Evolutionary conservation across 129 eudicot genomes (phyloP).

Genomic region (Lonicera japonica): DNA sequence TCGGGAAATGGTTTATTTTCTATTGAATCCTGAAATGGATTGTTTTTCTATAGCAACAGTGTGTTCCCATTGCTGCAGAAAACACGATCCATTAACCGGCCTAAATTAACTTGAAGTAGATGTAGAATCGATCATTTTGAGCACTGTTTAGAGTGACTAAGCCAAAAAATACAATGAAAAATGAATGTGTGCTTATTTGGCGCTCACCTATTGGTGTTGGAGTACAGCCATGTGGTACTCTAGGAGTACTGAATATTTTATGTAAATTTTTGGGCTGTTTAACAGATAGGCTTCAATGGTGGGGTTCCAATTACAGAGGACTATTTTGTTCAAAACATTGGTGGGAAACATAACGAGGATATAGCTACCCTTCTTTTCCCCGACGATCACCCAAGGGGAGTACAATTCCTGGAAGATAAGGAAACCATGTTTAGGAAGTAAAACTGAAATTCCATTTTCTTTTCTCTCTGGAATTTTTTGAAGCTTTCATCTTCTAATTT

Average conservation of each 20-base stretch:
- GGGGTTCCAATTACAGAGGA: conserved; percentile 85
- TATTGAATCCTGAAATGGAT: neutral
- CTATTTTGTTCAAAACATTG: conserved; percentile 55
- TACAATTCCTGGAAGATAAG: conserved; percentile 67
- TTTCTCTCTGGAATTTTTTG: neutral
- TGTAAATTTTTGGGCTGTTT: conserved; percentile 8
- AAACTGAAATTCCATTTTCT: neutral
- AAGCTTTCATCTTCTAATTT: conserved; percentile 3
- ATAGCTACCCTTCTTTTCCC: conserved; percentile 75
- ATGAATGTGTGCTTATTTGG: no score
- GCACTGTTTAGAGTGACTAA: conserved; percentile 8
- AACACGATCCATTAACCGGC: neutral
- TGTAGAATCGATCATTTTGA: neutral
- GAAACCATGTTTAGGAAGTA: conserved; percentile 85
- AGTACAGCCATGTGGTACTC: no score
- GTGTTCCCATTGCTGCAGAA: neutral
- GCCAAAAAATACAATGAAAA: no score
- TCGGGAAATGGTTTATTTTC: neutral
- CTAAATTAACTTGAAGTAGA: neutral
- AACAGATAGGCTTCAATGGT: conserved; percentile 83
- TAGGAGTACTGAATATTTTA: no score
- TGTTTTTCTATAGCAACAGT: neutral
- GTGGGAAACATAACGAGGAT: conserved; percentile 91
- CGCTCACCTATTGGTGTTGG: no score
- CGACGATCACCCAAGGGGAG: conserved; percentile 64